Evolutionary conservation across 441 rosid genomes (phyloP), one percentile per base, ranked within the genome.

Genomic region (Capsella rubella): DNA sequence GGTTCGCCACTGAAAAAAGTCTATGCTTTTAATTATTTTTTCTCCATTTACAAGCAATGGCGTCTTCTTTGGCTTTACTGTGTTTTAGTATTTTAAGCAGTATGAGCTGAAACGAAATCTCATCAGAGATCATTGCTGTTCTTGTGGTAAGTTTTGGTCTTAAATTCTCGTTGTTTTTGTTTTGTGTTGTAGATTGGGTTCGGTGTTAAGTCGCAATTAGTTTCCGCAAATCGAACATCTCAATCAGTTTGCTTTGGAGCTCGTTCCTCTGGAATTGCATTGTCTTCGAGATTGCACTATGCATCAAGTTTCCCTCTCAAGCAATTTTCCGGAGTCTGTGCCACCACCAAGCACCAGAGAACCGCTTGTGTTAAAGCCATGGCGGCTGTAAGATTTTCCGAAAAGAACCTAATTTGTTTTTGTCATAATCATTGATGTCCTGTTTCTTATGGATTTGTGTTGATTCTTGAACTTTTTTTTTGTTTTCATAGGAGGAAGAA

Each of bases 401-500:
- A 13, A 8, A 43, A 32, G 5, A 8, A 21, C 21, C 16, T 70
- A 27, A 12, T 16, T 5, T 32, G 1, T 32, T 32, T 12, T 10
- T 29, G 9, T 67, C 68, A 2, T 46, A 9, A 18, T 25, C 16
- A 50, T 21, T 6, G 4, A 14, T 21, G 37, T n/a, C 16, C 4
- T 70, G 62, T 32, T 14, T 34, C 47, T 31, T 46, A 4, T 69
- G 39, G n/a, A 51, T 27, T 57, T 50, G 42, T 63, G 47, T 69
- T 42, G 56, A 11, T 14, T 29, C 3, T 64, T 71, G 72, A 49
- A 42, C 18, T 79, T 67, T 55, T 47, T 56, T 56, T 56, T 75
- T 67, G 55, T 47, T 56, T 56, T 56, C 66, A 58, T 75, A 90
- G 96, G 96, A 90, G 56, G 82, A 85, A 69, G 94, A 74, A 53